phyloP scores from a whole-genome alignment of 1,139 yeast species.

The Zhuliangozyma parablackwelliae region DNA sequence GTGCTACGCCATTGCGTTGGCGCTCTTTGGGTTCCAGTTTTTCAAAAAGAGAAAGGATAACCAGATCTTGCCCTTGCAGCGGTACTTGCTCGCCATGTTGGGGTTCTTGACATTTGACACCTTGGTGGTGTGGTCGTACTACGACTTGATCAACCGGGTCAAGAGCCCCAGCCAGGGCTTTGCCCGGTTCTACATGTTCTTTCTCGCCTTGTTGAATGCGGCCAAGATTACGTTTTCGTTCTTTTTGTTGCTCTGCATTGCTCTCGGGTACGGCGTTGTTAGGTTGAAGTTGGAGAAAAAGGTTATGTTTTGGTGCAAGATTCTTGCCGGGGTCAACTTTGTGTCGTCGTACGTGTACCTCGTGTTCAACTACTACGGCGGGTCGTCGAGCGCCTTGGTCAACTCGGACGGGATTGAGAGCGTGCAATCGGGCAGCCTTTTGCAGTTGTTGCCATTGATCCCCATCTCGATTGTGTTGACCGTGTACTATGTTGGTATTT shows the following conservation, averaged over 20 bases:
- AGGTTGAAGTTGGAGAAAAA: constrained; percentile 74
- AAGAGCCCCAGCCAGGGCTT: constrained; percentile 52
- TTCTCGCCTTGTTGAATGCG: constrained; percentile 75
- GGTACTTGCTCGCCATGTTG: constrained; percentile 81
- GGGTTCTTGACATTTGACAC: constrained; percentile 82
- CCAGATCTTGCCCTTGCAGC: constrained; percentile 86
- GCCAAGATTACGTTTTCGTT: constrained; percentile 83
- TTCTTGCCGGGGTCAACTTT: constrained; percentile 72
- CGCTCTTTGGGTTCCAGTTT: constrained; percentile 80
- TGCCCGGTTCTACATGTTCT: constrained; percentile 67
- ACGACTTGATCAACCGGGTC: constrained; percentile 70
- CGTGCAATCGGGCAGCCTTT: constrained; percentile 17
- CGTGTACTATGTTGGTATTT: constrained; percentile 68
- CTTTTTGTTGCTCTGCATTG: constrained; percentile 77
- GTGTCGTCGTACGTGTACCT: constrained; percentile 63
- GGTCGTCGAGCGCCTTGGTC: constrained; percentile 36
- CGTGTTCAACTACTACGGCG: constrained; percentile 56
- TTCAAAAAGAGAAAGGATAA: constrained; percentile 71
- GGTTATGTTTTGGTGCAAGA: constrained; percentile 74
- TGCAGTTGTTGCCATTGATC: constrained; percentile 44
- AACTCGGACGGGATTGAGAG: constrained; percentile 18
- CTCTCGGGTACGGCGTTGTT: constrained; percentile 94
- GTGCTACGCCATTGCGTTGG: constrained; percentile 75
- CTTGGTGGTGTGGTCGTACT: constrained; percentile 86
- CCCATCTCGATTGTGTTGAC: constrained; percentile 73